Percentiles rank a stretch among this genome's conserved stretches.
phyloP scores from a whole-genome alignment of 2,329 filamentous ascomycete genomes.

The Trichophyton rubrum region DNA sequence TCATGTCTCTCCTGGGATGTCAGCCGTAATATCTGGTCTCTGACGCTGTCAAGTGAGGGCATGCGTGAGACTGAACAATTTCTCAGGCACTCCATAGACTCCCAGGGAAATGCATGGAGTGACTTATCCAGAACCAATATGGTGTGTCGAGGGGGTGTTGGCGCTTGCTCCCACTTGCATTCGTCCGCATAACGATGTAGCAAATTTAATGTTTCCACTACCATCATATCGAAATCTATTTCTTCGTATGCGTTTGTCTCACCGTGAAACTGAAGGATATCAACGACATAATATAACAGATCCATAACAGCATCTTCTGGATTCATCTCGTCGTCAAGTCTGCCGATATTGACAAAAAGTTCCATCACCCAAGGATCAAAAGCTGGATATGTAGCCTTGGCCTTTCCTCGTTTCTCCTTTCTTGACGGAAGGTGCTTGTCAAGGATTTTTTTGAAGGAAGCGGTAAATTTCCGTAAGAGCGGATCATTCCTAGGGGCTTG shows the following conservation, averaged over 20 bases:
- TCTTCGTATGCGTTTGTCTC: constrained; percentile 96
- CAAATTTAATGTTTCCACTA: constrained; percentile 76
- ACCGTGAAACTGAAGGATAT: constrained; percentile 91
- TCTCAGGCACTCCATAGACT: constrained; percentile 78
- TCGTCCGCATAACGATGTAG: constrained; percentile 61
- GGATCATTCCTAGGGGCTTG: constrained; percentile 52
- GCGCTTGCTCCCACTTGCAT: constrained; percentile 9
- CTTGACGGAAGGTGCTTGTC: constrained; percentile 79
- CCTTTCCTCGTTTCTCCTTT: constrained; percentile 45
- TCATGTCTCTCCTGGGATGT: constrained; percentile 11
- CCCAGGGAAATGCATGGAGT: constrained; percentile 88
- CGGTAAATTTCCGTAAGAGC: constrained; percentile 62
- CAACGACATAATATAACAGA: constrained; percentile 87
- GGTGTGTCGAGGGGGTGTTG: constrained; percentile 46
- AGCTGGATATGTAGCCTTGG: constrained; percentile 38
- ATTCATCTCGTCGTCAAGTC: constrained; percentile 57
- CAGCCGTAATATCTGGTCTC: constrained; percentile 41
- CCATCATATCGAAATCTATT: constrained; percentile 87
- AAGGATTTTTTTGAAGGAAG: constrained; percentile 64
- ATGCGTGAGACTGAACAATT: constrained; percentile 71
- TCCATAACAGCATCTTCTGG: constrained; percentile 85
- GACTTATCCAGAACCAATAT: constrained; percentile 85
- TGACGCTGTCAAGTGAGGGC: constrained; percentile 71
- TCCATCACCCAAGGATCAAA: constrained; percentile 63
- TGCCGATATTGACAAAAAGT: constrained; percentile 74